Base-by-base conservation (phyloP, 225 moss, liverwort and hornwort genomes). In the Bryoerythrophyllum caledonicum region DNA sequence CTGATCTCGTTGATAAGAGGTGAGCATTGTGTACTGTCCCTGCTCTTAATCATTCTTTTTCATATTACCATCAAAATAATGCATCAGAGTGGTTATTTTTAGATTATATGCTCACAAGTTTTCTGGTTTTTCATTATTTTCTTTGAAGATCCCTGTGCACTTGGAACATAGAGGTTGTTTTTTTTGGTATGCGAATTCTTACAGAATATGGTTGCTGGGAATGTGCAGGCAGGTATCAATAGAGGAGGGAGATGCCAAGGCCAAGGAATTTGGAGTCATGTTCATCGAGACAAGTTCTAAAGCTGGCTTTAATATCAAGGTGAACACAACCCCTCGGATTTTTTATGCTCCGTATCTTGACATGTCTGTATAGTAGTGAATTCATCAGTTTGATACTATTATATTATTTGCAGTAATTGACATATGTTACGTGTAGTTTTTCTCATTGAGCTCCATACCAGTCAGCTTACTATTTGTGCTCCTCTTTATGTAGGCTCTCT, bases 1-100 rank as follows among this genome's bases (percentile, higher is more conserved):
- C 93, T 38, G 91, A 93, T 78, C 82, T 93, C 76, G 93, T 93
- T 71, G 93, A 93, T 84, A 93, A 93, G 71, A 84, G 93, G 93
- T 93, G 54, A 77, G 62, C 27, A 59, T 41, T 30, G 4, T 43
- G 20, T n/a, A 43, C 59, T 59, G 43, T 59, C 59, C 28, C 72
- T 60, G 30, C 30, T 21, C 30, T 15, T 30, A 30, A 59, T 30
- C n/a, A 21, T 72, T 72, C 7, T n/a, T 25, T 9, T 70, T 43
- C 28, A 20, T 40, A 17, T 26, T 13, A 40, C 26, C 40, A 40
- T 40, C 3, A 41, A 27, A 27, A 27, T 58, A 34, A 34, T 26
- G 13, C n/a, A 43, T 44, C 12, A 8, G 25, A 37, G 6, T 21
- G 17, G 37, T 38, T 41, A 12, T 17, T 37, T 56, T 25, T 57